Base-by-base conservation (phyloP, 2,329 filamentous ascomycete species). In the Penicillium sp. region DNA sequence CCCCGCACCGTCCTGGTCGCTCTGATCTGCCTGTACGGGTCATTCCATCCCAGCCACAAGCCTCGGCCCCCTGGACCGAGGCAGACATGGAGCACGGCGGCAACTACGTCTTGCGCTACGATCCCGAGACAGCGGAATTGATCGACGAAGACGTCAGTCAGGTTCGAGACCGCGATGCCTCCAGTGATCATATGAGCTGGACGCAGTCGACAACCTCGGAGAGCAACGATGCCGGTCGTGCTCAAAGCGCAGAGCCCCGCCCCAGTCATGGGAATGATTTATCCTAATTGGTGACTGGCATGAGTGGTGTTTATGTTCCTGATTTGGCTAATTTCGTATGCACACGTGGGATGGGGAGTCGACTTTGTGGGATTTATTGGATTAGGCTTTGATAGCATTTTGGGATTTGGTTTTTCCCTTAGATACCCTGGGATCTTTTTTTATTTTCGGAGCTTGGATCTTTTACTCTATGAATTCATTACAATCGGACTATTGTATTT, bases 1-100 rank as follows among this genome's bases (percentile, higher is more conserved):
- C 6, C 34, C n/a, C 18, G 34, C 16, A 16, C 34, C 56, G 52
- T 12, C 26, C 59, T 10, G 48, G 33, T 8, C 62, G 55, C 21
- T 38, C 56, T 23, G 58, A 63, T 49, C 48, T 70, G 4, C 82
- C 81, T 1, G 77, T 84, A 12, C 83, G 80, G 4, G 75, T 85
- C 36, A 83, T 86, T 42, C 83, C 83, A 5, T 81, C 82, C 2
- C 83, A 83, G 54, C 77, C 80, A 34, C 74, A 78, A 46, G 73
- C 74, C 28, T 77, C 77, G 31, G 73, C 80, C 45, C 79, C 80
- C 2, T 85, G 82, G 81, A 79, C 74, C n/a, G 75, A 79, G 3
- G 68, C 71, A 18, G 68, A 70, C 31, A 56, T 67, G 15, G 62
- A 65, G 23, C 49, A 59, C 31, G 64, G 63, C 24, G 56, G 58